Evolutionary conservation across 768 basidiomycete species (phyloP), one percentile per base, ranked within the genome.

Genomic region (Tylopilus felleus): DNA sequence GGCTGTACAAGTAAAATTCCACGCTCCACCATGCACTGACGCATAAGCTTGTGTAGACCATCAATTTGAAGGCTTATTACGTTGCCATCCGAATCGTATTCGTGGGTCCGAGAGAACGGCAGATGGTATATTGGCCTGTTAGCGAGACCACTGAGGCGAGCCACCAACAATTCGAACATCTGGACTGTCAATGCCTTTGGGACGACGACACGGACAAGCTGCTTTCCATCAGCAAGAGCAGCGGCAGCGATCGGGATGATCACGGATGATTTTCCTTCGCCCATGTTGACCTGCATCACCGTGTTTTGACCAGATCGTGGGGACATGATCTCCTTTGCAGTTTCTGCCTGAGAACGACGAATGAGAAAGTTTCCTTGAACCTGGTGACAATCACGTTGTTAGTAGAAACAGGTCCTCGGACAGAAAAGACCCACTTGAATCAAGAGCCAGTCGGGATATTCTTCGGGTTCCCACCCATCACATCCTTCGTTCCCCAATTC

Each of bases 1-100:
- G 80, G 80, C 35, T 82, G 79, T 8, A 68, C 58, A 0, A 82
- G 62, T 7, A 81, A 60, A 5, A 82, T 55, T 0, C 80, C 81
- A 13, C 14, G 12, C 33, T 33, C 33, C 8, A 14, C 33, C 33
- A 33, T 33, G 8, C 33, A 33, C 33, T 70, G 65, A 23, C 62
- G 50, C 52, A 74, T 68, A 8, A 80, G 51, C 6, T 39, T 12
- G 13, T 56, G 55, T 10, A 79, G 62, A 12, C 39, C 36, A 6
- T 47, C n/a, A 10, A 69, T 54, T 47, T 65, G 36, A 5, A n/a
- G 17, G 50, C 4, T 54, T 27, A 14, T 39, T 3, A 19, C 13
- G 55, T 10, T 29, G 3, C 12, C 12, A 2, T 8, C 29, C 8
- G 1, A 2, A 10, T 29, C 29, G 54, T 5, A 71, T 36, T 33